Base-by-base conservation (phyloP, 106 monocot species). In the Cymbidium sinense region DNA sequence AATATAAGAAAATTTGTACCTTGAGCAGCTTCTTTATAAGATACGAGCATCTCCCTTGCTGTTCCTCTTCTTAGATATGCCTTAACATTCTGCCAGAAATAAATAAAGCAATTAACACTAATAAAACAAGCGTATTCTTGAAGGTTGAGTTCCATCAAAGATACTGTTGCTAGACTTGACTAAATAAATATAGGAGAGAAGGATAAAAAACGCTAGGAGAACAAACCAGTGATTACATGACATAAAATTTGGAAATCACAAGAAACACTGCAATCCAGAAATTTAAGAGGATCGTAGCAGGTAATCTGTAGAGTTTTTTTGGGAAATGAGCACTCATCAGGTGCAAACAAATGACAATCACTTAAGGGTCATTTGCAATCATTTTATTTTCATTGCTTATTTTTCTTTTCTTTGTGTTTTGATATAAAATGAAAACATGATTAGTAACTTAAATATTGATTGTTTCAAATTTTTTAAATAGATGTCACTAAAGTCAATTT, bases 11-110 rank as follows among this genome's bases (percentile, higher is more conserved):
- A 15, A 70, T 44, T 37, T 76, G 73, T 78, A 98, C 98, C 98
- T 92, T 87, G 84, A 76, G 83, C 77, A 80, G 98, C 98, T 87
- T 90, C 92, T 84, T 88, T 92, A 73, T 92, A 92, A 70, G 51
- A 86, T 67, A 90, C 70, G 34, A 94, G 87, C 88, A 82, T 90
- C 86, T 98, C 98, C 52, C 86, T 90, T 34, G 94, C 94, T 19
- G 88, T 89, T 82, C 98, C 98, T 86, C 98, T 85, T 70, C 98
- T 88, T 47, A 98, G 77, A 83, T 92, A 98, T 73, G 94, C 98
- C 79, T 98, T 98, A 15, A 98, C 94, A 89, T 90, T 98, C 98
- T 98, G 81, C 43, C 21, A 75, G 70, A 74, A n/a, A n/a, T n/a
- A n/a, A n/a, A n/a, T n/a, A n/a, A 72, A 43, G 27, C 43, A 74